Base-by-base conservation (phyloP, 331 rosid species). In the Malus hybrid region DNA sequence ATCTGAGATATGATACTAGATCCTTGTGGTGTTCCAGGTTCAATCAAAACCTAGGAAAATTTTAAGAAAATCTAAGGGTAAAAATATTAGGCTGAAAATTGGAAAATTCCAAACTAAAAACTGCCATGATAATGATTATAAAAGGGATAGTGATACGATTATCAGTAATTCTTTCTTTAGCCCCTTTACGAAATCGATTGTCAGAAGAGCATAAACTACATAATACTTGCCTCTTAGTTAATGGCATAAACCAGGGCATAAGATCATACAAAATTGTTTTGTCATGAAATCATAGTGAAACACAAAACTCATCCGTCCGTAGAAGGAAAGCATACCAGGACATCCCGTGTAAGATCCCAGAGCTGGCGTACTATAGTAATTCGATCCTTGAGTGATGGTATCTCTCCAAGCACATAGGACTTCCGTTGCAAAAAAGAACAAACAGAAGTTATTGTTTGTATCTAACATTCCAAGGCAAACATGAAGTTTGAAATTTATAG, bases 331-430 rank as follows among this genome's bases (percentile, higher is more conserved):
- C 81, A 69, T 94, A 94, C 99, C 99, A 92, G 87, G 80, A 90
- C 92, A 87, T 90, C 99, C 77, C 2, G 79, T 6, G 99, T 92
- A 66, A 91, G 92, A 85, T 85, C 86, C 99, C 97, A 94, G 65
- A 94, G 97, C 83, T 94, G 97, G 80, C 99, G 97, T 75, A 92
- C 92, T 57, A 83, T 69, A 70, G 99, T 92, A 75, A 94, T 87
- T 39, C 96, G 90, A 83, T 94, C 97, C 86, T 90, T 83, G 72
- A 91, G 65, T 14, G 97, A 94, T 11, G 97, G 96, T 57, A 94
- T 94, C 89, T 94, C 97, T 71, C 99, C 99, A 36, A 92, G 96
- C 36, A 92, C 99, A 79, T 94, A 94, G 11, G 99, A 94, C 99
- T 94, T 85, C 86, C 78, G 81, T 50, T 54, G 76, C 28, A 76